Base-by-base conservation (phyloP, 495 filamentous ascomycete species). In the Haplographium delicatum region DNA sequence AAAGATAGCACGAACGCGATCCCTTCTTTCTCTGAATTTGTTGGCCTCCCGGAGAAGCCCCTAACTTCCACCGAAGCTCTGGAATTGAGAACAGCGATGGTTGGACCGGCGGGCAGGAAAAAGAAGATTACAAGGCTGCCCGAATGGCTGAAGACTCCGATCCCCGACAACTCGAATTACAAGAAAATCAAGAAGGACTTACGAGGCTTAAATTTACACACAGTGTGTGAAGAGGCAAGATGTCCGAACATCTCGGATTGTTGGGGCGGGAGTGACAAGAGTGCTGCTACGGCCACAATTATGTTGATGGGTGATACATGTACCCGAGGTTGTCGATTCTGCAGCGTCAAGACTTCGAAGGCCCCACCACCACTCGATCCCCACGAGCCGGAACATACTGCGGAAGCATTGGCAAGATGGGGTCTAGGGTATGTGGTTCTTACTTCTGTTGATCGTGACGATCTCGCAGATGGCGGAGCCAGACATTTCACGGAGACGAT, bases 231-330 rank as follows among this genome's bases (percentile, higher is more conserved):
- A 70, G 94, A 98, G 70, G 93, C 93, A 13, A 80, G 90, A 25
- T 98, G 93, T 65, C 93, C 93, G 34, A 98, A 98, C 65, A 97
- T 98, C 44, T 88, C 84, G 54, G 89, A 95, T 65, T 98, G 93
- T 74, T 98, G 93, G 93, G 93, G 93, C 48, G 93, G 93, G 27
- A 76, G 70, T 58, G 80, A 85, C 66, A 96, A 95, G 70, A 79
- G 82, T 41, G 83, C 88, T 19, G 94, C 94, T 1, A 98, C 93
- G 22, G 93, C 94, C 0, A 98, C 93, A 7, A 97, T 98, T 70
- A 97, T 98, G 94, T 74, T 97, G 5, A 96, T 97, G 91, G 93
- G 93, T 54, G 93, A 98, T 62, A 96, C 93, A 5, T 98, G 93
- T 69, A 98, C 93, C 7, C 83, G 93, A 23, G 93, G 93, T 18